Evolutionary conservation across 805 yeast genomes (phyloP).

Genomic region (Wickerhamiella hasegawae): DNA sequence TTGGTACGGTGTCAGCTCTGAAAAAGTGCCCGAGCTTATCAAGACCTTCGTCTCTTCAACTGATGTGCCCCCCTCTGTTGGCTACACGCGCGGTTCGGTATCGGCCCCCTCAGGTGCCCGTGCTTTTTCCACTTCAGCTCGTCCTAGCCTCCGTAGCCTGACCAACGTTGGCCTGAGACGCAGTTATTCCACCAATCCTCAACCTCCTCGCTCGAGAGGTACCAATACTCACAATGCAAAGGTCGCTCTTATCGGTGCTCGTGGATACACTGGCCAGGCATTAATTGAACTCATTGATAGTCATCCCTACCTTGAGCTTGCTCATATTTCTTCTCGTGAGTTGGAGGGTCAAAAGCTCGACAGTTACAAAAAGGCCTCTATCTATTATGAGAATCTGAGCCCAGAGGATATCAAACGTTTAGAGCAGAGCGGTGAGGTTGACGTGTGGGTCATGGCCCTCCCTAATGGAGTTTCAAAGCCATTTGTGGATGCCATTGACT

Average conservation of each 20-base stretch:
- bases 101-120: constrained; percentile 12
- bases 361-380: constrained; percentile 71
- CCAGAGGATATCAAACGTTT: constrained; percentile 69
- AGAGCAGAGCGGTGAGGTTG: constrained; percentile 65
- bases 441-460: constrained; percentile 97
- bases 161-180: constrained; percentile 7
- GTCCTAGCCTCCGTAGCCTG: constrained; percentile 2
- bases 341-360: constrained; percentile 70
- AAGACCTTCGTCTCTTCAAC: constrained; percentile 24
- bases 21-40: constrained; percentile 47
- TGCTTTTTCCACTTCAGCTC: constrained; percentile 13
- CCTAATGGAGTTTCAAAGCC: constrained; percentile 87
- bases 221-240: constrained; percentile 44
- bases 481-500: constrained; percentile 28
- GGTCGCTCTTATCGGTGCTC: constrained; percentile 93
- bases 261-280: constrained; percentile 95
- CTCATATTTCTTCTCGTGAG: constrained; percentile 94
- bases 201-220: constrained; percentile 56
- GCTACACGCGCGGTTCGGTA: constrained; percentile 7
- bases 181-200: constrained; percentile 32
- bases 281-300: constrained; percentile 70
- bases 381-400: constrained; percentile 72
- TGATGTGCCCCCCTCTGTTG: constrained; percentile 6
- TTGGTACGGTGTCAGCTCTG: constrained; percentile 78
- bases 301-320: constrained; percentile 75